Base-by-base conservation (phyloP, 208 protist species). In the Crithidia sp. region DNA sequence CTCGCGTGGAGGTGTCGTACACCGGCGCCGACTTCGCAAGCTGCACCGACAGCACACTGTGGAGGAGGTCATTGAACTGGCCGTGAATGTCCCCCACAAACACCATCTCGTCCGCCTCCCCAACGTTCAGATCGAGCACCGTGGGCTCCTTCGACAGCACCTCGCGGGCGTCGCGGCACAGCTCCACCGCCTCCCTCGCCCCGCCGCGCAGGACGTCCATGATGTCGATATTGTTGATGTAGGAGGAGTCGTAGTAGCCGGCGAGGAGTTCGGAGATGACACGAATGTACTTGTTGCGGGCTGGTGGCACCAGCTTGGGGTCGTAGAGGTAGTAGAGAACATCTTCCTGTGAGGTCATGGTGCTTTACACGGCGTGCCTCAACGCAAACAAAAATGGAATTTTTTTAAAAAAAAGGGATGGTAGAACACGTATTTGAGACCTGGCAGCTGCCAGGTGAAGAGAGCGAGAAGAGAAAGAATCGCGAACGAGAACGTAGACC, bases 71-170 rank as follows among this genome's bases (percentile, higher is more conserved):
- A 57, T 82, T 82, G 72, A 92, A 95, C 77, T 97, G 89, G 3
- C 90, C 93, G 64, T 97, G 93, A 53, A 97, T 90, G 77, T 97
- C 93, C 43, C 93, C 93, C 9, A 96, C 88, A 61, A 96, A 79
- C 13, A 94, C 85, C 19, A 91, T 58, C 68, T 90, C 84, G 36
- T 93, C 86, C 13, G 58, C 36, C 17, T 65, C 67, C 16, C 70
- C 57, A 3, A 96, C 77, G 12, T 77, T 76, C 12, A 94, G 57
- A 45, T 86, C 82, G 43, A 95, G 61, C 16, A 95, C 82, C 0
- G 76, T 69, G 9, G 74, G 77, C 63, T 95, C 88, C 50, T 53
- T 74, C 9, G 73, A 67, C 3, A 95, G 75, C 9, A 87, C 58
- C 14, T 28, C 59, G 55, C 78, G 83, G 0, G 84, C 87, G 54